Percentiles rank a stretch among this genome's conserved stretches.
These are phyloP conservation scores for Pseudocercospora eumusae DNA, from an alignment of 2,329 filamentous ascomycete species.

Conservation along the genomic window DNA sequence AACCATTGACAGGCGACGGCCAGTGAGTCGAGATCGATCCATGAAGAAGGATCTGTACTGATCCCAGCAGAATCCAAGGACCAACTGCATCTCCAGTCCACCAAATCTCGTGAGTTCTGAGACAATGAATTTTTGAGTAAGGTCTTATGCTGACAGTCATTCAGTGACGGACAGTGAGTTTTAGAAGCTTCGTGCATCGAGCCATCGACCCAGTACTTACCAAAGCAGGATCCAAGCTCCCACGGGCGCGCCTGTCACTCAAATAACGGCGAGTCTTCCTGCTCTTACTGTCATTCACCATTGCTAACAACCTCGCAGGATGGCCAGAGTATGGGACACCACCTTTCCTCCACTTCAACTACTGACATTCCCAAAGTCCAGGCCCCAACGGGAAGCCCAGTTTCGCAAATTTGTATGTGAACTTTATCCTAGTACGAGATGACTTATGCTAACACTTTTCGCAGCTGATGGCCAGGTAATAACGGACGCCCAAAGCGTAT, in stretches of 20 bases:
- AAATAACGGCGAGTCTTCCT: constrained; percentile 24
- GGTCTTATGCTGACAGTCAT: too few species aligned
- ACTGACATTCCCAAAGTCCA: constrained; percentile 15
- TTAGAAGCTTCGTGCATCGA: too few species aligned
- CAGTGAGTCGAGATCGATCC: too few species aligned
- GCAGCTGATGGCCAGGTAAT: constrained; percentile 37
- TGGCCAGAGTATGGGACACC: neutral
- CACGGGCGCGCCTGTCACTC: constrained; percentile 28
- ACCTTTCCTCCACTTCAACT: constrained; percentile 43
- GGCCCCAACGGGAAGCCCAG: constrained; percentile 22
- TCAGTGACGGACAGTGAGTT: too few species aligned
- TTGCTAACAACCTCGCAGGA: neutral
- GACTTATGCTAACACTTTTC: constrained; percentile 23
- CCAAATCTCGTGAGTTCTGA: neutral
- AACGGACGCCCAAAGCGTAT: too few species aligned
- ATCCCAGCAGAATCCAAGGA: constrained; percentile 2
- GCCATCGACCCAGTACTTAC: too few species aligned
- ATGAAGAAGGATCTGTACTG: neutral
- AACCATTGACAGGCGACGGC: too few species aligned
- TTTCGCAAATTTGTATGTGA: constrained; percentile 31
- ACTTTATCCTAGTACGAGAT: constrained; percentile 1
- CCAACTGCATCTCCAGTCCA: neutral
- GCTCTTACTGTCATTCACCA: neutral
- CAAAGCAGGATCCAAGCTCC: constrained; percentile 26
- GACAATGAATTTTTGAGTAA: too few species aligned